Conservation (phyloP, 306 rosid genomes). For the Sesbania bispinosa region DNA sequence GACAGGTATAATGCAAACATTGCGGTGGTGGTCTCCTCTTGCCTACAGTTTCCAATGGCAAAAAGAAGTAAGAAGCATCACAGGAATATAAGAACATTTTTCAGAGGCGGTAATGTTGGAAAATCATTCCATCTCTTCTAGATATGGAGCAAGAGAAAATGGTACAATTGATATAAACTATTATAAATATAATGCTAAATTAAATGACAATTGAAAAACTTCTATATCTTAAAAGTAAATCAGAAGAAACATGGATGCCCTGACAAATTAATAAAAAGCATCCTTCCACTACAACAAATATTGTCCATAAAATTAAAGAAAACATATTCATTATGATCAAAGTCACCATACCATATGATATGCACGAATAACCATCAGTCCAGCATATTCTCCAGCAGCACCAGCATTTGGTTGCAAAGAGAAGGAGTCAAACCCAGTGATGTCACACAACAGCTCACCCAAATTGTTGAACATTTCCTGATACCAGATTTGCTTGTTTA, state of each 20-base stretch:
- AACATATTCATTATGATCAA: slow-evolving; percentile 1
- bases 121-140: background rate
- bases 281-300: background rate
- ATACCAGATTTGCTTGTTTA: slow-evolving; percentile 28
- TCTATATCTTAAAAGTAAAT: slow-evolving; percentile 8
- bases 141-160: slow-evolving; percentile 27
- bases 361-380: slow-evolving; percentile 99
- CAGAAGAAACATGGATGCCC: background rate
- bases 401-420: slow-evolving; percentile 99
- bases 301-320: slow-evolving; percentile 1
- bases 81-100: background rate
- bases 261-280: background rate
- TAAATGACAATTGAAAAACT: background rate
- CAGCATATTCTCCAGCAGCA: slow-evolving; percentile 99
- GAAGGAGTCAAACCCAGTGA: slow-evolving; percentile 98
- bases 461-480: slow-evolving; percentile 94
- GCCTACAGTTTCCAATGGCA: slow-evolving; percentile 54
- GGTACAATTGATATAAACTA: background rate
- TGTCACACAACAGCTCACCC: slow-evolving; percentile 80
- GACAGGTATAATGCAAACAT: slow-evolving; percentile 95
- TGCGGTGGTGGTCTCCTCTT: slow-evolving; percentile 91
- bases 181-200: background rate
- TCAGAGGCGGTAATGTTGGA: background rate
- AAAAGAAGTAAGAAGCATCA: slow-evolving; percentile 22
- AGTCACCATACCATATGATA: slow-evolving; percentile 70